Conservation (phyloP, 2,329 filamentous ascomycete genomes). For the Ophiostoma populinum region DNA sequence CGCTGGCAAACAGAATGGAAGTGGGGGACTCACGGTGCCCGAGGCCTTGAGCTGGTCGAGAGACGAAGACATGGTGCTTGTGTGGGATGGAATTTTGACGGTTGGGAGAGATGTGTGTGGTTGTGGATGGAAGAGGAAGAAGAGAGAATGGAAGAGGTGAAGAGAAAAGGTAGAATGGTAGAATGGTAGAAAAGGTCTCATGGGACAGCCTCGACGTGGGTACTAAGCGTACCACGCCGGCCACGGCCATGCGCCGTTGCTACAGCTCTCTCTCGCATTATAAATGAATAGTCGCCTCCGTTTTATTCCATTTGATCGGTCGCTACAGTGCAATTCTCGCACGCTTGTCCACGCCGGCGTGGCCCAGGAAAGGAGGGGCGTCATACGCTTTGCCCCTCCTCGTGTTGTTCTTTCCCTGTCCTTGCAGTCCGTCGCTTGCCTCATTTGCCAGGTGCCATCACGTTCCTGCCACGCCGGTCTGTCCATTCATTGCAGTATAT, state of each 20-base stretch:
- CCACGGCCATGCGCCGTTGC: not conserved
- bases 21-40: slow-evolving; percentile 62
- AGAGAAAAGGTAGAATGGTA: not conserved
- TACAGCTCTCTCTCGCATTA: slow-evolving; percentile 4
- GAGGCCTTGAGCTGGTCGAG: slow-evolving; percentile 94
- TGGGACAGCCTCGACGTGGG: slow-evolving; percentile 4
- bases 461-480: too few species aligned
- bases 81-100: slow-evolving; percentile 6
- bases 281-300: too few species aligned
- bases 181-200: slow-evolving; percentile 3
- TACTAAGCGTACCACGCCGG: slow-evolving; percentile 3
- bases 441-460: not conserved
- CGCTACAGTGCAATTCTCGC: too few species aligned
- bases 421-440: not conserved
- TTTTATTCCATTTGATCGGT: too few species aligned
- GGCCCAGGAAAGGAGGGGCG: slow-evolving; percentile 1
- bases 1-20: not conserved
- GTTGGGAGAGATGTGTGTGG: not conserved
- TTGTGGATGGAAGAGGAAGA: not conserved
- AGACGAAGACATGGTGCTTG: slow-evolving; percentile 55
- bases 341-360: not conserved
- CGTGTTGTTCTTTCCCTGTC: not conserved
- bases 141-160: not conserved
- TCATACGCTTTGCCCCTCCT: slow-evolving; percentile 1
- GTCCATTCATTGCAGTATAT: too few species aligned